Base-by-base conservation (phyloP, 441 rosid genomes). In the Codiaeum variegatum region DNA sequence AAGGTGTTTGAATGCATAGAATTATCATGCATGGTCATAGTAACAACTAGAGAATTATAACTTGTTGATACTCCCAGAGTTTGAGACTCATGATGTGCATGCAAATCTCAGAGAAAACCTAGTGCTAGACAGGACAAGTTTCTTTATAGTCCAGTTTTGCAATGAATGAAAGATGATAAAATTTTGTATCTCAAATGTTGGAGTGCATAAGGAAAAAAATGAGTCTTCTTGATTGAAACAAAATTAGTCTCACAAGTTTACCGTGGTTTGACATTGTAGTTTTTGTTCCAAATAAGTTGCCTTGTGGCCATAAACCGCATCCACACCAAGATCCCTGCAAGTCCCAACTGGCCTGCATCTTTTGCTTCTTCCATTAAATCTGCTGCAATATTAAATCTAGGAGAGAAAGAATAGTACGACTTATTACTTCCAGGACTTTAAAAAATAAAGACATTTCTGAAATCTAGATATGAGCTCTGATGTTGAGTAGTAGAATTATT, bases 211-310 rank as follows among this genome's bases (percentile, higher is more conserved):
- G 34, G 34, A 68, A 31, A 66, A 28, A 64, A 69, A 44, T n/a
- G 49, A 61, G 61, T 38, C 62, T 67, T 65, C 60, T 13, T 67
- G 42, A 44, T 69, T 44, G 23, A 60, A 38, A 69, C 61, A 66
- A 62, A 54, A 72, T 61, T 61, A 58, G 47, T 74, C 34, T 71
- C 61, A 78, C 55, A 42, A 66, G 5, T 55, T 76, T 88, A 96
- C 99, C 99, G 89, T 75, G 99, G 99, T 85, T 96, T 96, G 81
- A 96, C 99, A 73, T 96, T 96, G 84, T 96, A 96, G 86, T 93
- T 91, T 84, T 93, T 96, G 82, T 96, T 96, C 99, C 99, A 96
- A 83, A 89, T 87, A 66, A 96, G 97, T 84, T 93, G 99, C 78
- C 99, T 87, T 42, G 94, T 89, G 67, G 99, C 97, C 99, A 96